Percentiles rank a stretch among this genome's conserved stretches.
Conservation (phyloP, 2,329 filamentous ascomycete genomes). For the Ophiosphaerella korrae region DNA sequence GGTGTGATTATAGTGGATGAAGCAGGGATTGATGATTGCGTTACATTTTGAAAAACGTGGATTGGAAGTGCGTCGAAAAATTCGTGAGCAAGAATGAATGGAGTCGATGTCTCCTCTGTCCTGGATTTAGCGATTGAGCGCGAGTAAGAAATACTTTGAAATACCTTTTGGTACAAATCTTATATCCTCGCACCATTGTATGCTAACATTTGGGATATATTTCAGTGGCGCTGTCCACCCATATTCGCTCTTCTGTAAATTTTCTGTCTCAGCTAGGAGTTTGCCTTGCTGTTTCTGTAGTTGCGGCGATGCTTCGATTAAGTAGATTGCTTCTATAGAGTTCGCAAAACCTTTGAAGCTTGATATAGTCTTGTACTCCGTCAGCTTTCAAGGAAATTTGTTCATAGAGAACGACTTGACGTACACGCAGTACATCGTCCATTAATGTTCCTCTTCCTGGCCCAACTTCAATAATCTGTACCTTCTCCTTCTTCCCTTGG, state of each 20-base stretch:
- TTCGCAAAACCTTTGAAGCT: slow-evolving; percentile 79
- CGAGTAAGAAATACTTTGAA: slow-evolving; percentile 23
- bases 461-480: slow-evolving; percentile 92
- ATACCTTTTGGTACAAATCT: slow-evolving; percentile 75
- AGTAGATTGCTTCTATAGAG: slow-evolving; percentile 84
- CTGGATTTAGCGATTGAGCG: slow-evolving; percentile 17
- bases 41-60: slow-evolving; percentile 85
- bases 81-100: slow-evolving; percentile 95
- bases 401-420: slow-evolving; percentile 28
- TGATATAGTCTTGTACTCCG: slow-evolving; percentile 69
- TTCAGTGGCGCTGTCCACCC: slow-evolving; percentile 78
- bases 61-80: slow-evolving; percentile 99
- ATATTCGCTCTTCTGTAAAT: slow-evolving; percentile 71
- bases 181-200: slow-evolving; percentile 90
- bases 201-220: slow-evolving; percentile 69
- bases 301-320: slow-evolving; percentile 89
- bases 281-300: slow-evolving; percentile 78
- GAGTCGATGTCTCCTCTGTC: slow-evolving; percentile 70
- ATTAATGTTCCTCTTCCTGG: slow-evolving; percentile 94
- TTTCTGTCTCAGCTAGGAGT: slow-evolving; percentile 76
- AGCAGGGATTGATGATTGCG: slow-evolving; percentile 46
- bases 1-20: slow-evolving; percentile 54
- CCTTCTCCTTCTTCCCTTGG: slow-evolving; percentile 75
- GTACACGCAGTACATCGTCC: slow-evolving; percentile 90
- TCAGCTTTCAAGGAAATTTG: slow-evolving; percentile 13